Evolutionary conservation across 1,284 basidiomycete genomes (phyloP), one percentile per base, ranked within the genome.

Genomic region (Marasmius tenuissimus): DNA sequence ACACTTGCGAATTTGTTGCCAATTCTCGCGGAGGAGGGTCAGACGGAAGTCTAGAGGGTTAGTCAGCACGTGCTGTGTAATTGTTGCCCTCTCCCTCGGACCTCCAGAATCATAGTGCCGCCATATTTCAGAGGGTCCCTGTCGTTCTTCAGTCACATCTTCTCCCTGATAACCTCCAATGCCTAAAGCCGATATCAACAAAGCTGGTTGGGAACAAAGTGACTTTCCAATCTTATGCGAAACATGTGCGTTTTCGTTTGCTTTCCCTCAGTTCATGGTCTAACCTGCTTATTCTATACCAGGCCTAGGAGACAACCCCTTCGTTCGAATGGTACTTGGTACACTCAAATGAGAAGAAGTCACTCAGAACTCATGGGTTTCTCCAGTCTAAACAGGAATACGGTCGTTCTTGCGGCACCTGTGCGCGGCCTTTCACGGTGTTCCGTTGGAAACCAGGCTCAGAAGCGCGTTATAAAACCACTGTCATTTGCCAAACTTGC

Each of bases 381-480:
- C 39, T 40, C 34, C 61, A 92, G 97, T 94, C 93, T 14, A 98
- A 98, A 76, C 97, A 99, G 83, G 91, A 96, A 71, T 96, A 93
- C 67, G 97, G 96, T 10, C 88, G 93, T 52, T 94, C 96, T 58
- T 99, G 97, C 78, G 94, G 94, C 61, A 93, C 97, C 63, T 99
- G 97, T 72, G 94, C 94, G 12, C 87, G 96, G 50, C 92, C 96
- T 6, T 98, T 97, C 78, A 98, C 96, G 58, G 93, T 98, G 67
- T 99, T 99, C 77, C 90, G 96, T 52, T 99, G 97, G 97, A 97
- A 98, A 70, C 96, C 97, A 1, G 97, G 97, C 57, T 80, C 86
- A 14, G 97, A 96, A 48, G 92, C 89, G 73, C 89, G 97, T 47
- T 97, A 89, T 86, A 99, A 99, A 81, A 94, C 95, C 69, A 99